These are phyloP conservation scores for Colletotrichum euphorbiae DNA, from an alignment of 2,329 filamentous ascomycete genomes.

Conservation along the genomic window DNA sequence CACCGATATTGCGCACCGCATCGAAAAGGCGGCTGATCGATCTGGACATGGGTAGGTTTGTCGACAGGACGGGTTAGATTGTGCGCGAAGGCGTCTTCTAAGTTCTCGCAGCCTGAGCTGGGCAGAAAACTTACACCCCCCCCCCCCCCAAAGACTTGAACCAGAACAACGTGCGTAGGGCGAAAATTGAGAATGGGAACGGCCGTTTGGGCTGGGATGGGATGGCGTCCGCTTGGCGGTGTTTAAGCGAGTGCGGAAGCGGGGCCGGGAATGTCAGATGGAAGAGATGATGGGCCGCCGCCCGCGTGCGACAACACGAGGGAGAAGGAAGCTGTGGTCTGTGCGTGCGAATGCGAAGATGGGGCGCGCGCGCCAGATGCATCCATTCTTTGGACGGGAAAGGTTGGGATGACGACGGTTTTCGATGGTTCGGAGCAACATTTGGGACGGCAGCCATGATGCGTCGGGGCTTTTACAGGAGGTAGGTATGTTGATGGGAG, in stretches of 20 bases:
- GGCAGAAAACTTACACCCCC: background rate
- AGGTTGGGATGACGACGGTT: slow-evolving; percentile 6
- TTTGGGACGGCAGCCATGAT: slow-evolving; percentile 1
- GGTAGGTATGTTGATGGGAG: background rate
- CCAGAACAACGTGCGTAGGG: slow-evolving; percentile 16
- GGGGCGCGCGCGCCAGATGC: slow-evolving; percentile 3
- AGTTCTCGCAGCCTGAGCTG: background rate
- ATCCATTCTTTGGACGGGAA: background rate
- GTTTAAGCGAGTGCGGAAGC: slow-evolving; percentile 36
- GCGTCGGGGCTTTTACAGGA: background rate
- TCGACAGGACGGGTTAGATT: no score
- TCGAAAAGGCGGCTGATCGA: no score
- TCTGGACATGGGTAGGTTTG: no score
- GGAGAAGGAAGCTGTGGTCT: slow-evolving; percentile 16
- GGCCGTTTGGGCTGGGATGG: slow-evolving; percentile 8
- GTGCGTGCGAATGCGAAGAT: slow-evolving; percentile 36
- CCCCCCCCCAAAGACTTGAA: no score
- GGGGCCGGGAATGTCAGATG: slow-evolving; percentile 6
- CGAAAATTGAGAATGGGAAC: slow-evolving; percentile 12
- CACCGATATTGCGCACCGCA: no score
- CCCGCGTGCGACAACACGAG: background rate
- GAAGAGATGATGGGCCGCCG: background rate
- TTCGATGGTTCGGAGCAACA: background rate
- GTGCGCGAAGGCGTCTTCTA: no score
- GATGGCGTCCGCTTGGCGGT: slow-evolving; percentile 16